phyloP scores from a whole-genome alignment of 345 rosid species.

The Luvunga scandens region DNA sequence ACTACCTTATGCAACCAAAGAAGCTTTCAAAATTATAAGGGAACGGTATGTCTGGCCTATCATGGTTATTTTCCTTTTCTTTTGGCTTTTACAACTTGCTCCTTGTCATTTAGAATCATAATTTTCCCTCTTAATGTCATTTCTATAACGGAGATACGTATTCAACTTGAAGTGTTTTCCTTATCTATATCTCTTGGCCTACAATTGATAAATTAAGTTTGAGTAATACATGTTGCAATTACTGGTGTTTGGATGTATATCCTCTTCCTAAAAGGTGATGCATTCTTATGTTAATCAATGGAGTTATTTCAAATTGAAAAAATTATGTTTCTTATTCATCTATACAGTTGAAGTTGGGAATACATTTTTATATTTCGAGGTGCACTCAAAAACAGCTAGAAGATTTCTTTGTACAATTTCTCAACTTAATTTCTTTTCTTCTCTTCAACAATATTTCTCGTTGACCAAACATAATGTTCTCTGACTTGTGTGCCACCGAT shows the following conservation, averaged over 20 bases:
- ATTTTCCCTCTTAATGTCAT: background rate
- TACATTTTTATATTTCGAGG: background rate
- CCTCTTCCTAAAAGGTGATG: background rate
- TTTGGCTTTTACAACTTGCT: background rate
- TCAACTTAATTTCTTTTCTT: background rate
- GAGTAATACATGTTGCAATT: background rate
- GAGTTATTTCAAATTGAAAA: background rate
- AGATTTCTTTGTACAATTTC: background rate
- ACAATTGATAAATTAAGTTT: background rate
- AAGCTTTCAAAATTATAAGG: constrained; percentile 80
- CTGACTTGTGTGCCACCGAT: background rate
- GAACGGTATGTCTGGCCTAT: constrained; percentile 48
- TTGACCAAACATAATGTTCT: background rate
- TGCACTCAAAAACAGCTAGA: background rate
- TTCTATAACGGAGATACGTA: background rate
- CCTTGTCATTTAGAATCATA: background rate
- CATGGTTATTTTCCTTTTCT: background rate
- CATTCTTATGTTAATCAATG: background rate
- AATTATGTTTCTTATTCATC: background rate
- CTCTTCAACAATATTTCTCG: background rate
- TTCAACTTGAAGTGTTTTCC: background rate
- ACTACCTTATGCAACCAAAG: constrained; percentile 74
- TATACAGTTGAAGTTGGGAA: background rate
- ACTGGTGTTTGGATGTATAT: background rate
- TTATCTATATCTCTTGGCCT: background rate